Evolutionary conservation across 2,329 filamentous ascomycete genomes (phyloP), one percentile per base, ranked within the genome.

Genomic region (Alternaria atra): DNA sequence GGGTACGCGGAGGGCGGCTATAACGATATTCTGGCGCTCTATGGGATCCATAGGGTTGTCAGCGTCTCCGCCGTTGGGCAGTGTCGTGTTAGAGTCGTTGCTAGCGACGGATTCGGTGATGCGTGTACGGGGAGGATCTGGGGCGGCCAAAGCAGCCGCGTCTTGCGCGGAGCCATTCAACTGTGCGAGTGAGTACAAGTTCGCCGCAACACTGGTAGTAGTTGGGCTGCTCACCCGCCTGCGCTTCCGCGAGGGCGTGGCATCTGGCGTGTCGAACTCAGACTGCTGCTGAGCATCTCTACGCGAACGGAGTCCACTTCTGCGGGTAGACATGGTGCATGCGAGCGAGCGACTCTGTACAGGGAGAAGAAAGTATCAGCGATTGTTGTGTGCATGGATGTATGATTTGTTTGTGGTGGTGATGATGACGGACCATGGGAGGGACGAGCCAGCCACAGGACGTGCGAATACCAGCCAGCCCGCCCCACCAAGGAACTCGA

Each of bases 231-330:
- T 70, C 77, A 81, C 69, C 72, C 82, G 80, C 73, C 81, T 79
- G 56, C 81, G 80, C 63, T 82, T 82, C 55, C 82, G 78, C 51
- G 81, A 80, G 50, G 82, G 82, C 25, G 82, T 84, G 64, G 80
- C 76, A 64, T 84, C 82, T 59, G 81, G 81, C 20, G 81, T 82
- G 65, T 84, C 82, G 56, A 71, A 73, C 60, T 79, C 76, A 52
- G 75, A 77, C 61, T 73, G 72, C 59, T 67, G 72, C 60, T 75
- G 75, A 35, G 69, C 64, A 51, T 77, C 75, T 54, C 61, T 70
- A 60, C 60, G 66, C 66, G 58, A 58, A 62, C 63, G 63, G 20
- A 58, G 55, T 51, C 59, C 59, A 66, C 57, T 58, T 40, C 64
- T 52, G 27, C 63, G 60, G 39, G 60, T 58, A 17, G 60, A 64